Conservation (phyloP, 2,329 filamentous ascomycete genomes). For the Phialemoniopsis sp. region DNA sequence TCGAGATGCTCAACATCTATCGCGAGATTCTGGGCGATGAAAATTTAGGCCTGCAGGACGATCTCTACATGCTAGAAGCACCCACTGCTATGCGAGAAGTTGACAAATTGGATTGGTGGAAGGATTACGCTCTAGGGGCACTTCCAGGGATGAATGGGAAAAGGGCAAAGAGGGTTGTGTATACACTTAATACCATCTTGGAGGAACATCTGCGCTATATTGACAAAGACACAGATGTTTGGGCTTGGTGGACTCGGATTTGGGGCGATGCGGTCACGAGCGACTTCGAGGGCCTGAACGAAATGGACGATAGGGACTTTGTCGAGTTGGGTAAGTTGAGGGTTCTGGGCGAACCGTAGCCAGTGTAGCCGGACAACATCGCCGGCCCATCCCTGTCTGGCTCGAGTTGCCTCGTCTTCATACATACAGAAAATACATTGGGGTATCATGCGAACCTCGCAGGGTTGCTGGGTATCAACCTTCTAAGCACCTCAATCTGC, state of each 20-base stretch:
- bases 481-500: conserved; percentile 64
- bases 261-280: conserved; percentile 70
- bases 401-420: too few species aligned
- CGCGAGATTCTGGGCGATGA: conserved; percentile 64
- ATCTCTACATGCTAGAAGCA: conserved; percentile 57
- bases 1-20: conserved; percentile 81
- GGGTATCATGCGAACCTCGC: conserved; percentile 37
- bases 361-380: too few species aligned
- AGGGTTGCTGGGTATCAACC: conserved; percentile 62
- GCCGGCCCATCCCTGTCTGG: too few species aligned
- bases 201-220: too few species aligned
- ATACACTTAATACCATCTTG: too few species aligned
- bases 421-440: too few species aligned
- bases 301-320: too few species aligned
- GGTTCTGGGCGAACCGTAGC: conserved; percentile 44
- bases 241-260: conserved; percentile 56
- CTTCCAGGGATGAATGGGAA: conserved; percentile 49
- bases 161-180: conserved; percentile 72
- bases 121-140: conserved; percentile 57
- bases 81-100: conserved; percentile 57
- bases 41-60: conserved; percentile 15
- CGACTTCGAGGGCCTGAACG: too few species aligned
- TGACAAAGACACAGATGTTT: too few species aligned
- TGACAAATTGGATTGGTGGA: conserved; percentile 94
- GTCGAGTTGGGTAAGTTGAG: conserved; percentile 87